Evolutionary conservation across 805 yeast species (phyloP), one percentile per base, ranked within the genome.

Genomic region (Cyberlindnera subsufficiens): DNA sequence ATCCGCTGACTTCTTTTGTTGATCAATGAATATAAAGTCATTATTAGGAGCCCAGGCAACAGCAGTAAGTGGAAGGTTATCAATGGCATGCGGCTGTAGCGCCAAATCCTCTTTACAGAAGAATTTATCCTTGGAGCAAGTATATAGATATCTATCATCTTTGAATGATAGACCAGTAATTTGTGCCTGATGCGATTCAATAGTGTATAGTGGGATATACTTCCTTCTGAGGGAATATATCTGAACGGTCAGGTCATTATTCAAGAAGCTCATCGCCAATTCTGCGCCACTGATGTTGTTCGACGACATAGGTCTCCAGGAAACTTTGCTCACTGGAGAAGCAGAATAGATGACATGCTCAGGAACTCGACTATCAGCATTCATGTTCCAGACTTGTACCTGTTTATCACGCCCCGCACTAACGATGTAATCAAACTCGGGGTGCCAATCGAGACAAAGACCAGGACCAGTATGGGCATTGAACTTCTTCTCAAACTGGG

Each of bases 391-490:
- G 3, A 85, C 78, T 47, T 85, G 87, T 30, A 85, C 69, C 51
- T 80, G 82, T 41, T 84, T 82, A 63, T 93, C 99, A 54, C 97
- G 72, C 7, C 99, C 99, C 14, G 97, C 97, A 17, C 96, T 86
- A 5, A 82, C 81, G 17, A 93, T 75, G 54, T 82, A 86, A 49
- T 90, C 96, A 31, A 72, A 60, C 32, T 79, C 81, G 0, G 95
- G 95, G 57, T 90, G 96, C 81, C 96, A 89, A 54, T 87, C 89
- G 5, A 93, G 62, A 5, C 95, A 78, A 15, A 90, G 67, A 0
- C 96, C 98, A 3, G 96, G 95, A 0, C 96, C 96, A 3, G 88
- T 77, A 59, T 91, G 98, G 3, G 96, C 95, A 54, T 83, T 86
- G 59, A 93, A 73, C 45, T 82, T 79, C 40, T 81, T 69, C 53